These are phyloP conservation scores for Salinomyces thailandicus DNA, from an alignment of 2,329 filamentous ascomycete species.

Conservation along the genomic window DNA sequence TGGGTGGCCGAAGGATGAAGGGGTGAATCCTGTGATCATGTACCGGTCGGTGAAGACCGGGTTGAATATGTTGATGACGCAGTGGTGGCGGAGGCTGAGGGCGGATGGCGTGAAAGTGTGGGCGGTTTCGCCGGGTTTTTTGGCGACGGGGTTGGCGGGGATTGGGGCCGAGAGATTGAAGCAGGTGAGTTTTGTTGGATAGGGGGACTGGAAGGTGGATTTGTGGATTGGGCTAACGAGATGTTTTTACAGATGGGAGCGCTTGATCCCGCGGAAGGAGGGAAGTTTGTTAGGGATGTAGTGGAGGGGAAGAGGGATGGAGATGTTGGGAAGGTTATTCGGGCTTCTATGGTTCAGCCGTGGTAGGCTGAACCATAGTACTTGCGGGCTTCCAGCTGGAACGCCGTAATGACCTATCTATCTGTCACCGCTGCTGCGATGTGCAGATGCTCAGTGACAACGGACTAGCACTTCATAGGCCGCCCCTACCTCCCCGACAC, in stretches of 20 bases:
- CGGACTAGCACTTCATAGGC: too few species aligned
- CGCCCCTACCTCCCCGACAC: too few species aligned
- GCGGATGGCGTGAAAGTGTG: constrained; percentile 41
- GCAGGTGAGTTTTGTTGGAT: constrained; percentile 18
- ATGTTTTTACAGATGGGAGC: constrained; percentile 33
- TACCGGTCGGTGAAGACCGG: constrained; percentile 38
- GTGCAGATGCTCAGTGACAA: too few species aligned
- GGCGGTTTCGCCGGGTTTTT: constrained; percentile 35
- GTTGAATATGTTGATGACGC: constrained; percentile 41
- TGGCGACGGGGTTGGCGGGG: constrained; percentile 35
- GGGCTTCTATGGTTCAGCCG: constrained; percentile 27
- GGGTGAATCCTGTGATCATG: constrained; percentile 19
- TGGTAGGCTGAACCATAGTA: too few species aligned
- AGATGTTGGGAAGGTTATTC: constrained; percentile 30
- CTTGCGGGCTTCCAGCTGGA: too few species aligned
- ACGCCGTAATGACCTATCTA: too few species aligned
- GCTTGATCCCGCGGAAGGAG: constrained; percentile 27
- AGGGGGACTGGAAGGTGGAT: neutral
- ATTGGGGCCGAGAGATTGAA: constrained; percentile 20
- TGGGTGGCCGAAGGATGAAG: constrained; percentile 39
- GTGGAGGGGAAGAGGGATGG: constrained; percentile 31
- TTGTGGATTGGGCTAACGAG: neutral
- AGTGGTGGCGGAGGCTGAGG: constrained; percentile 34
- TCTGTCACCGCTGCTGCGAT: too few species aligned
- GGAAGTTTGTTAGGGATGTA: constrained; percentile 29